Conservation (phyloP, 768 basidiomycete genomes). For the Amanita pallidorosea region DNA sequence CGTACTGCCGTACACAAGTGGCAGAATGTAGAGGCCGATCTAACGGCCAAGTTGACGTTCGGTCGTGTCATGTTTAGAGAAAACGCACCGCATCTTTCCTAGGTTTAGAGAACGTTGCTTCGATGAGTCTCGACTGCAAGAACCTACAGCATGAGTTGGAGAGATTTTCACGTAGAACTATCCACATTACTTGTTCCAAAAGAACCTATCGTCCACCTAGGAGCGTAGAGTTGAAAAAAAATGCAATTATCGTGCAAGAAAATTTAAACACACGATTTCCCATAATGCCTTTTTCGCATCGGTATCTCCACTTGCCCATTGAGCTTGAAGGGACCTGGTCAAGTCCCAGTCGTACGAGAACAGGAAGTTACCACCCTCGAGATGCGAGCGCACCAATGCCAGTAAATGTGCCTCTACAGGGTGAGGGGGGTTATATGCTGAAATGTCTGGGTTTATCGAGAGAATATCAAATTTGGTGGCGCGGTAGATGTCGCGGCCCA, state of each 20-base stretch:
- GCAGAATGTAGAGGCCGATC: slow-evolving; percentile 85
- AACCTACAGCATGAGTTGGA: slow-evolving; percentile 25
- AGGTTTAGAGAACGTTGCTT: slow-evolving; percentile 30
- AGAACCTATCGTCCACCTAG: slow-evolving; percentile 92
- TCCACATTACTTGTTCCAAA: slow-evolving; percentile 81
- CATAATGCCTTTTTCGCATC: slow-evolving; percentile 52
- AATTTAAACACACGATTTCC: slow-evolving; percentile 58
- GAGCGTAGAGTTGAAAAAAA: slow-evolving; percentile 3
- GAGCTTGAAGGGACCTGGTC: slow-evolving; percentile 78
- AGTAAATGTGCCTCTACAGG: slow-evolving; percentile 84
- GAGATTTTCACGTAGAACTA: slow-evolving; percentile 54
- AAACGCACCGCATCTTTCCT: slow-evolving; percentile 51
- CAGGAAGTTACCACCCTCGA: slow-evolving; percentile 70
- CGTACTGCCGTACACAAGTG: slow-evolving; percentile 91
- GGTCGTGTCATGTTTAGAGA: not conserved
- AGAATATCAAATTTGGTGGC: slow-evolving; percentile 89
- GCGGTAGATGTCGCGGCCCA: slow-evolving; percentile 80
- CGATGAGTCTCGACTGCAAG: slow-evolving; percentile 27
- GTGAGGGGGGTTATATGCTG: slow-evolving; percentile 60
- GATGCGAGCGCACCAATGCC: slow-evolving; percentile 76
- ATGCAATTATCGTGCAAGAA: not conserved
- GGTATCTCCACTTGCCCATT: slow-evolving; percentile 48
- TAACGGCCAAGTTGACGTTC: slow-evolving; percentile 21
- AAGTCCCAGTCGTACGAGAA: slow-evolving; percentile 90
- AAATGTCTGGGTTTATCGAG: slow-evolving; percentile 66